A percentile compares a stretch with the other conserved stretches of the same genome.
Evolutionary conservation across 2,329 filamentous ascomycete species (phyloP).

Genomic region (Gliomastix tumulicola): DNA sequence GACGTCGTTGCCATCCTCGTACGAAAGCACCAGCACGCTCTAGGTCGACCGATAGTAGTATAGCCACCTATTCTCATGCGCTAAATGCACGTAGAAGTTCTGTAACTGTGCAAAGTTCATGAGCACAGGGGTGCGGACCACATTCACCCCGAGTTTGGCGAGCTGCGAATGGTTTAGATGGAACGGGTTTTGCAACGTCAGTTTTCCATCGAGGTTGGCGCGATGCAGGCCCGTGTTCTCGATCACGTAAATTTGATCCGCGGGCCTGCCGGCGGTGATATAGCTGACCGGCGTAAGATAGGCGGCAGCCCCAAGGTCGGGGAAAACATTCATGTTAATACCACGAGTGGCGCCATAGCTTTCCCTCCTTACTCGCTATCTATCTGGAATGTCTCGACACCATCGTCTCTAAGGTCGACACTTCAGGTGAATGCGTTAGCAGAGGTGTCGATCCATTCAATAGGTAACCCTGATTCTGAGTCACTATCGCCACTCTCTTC

Average conservation of each 20-base stretch:
- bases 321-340: too few relatives aligned
- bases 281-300: too few relatives aligned
- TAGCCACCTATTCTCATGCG: conserved; percentile 33
- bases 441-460: too few relatives aligned
- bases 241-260: conserved; percentile 47
- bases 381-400: too few relatives aligned
- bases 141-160: conserved; percentile 39
- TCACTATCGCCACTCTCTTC: too few relatives aligned
- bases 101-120: conserved; percentile 48
- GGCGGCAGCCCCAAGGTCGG: too few relatives aligned
- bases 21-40: conserved; percentile 38
- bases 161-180: conserved; percentile 46
- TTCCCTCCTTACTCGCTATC: too few relatives aligned
- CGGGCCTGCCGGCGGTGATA: conserved; percentile 52
- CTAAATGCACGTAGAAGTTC: conserved; percentile 42
- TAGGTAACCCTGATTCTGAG: too few relatives aligned
- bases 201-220: conserved; percentile 38
- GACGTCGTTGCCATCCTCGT: conserved; percentile 28
- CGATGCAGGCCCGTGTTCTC: conserved; percentile 53
- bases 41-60: conserved; percentile 53
- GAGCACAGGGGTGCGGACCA: conserved; percentile 42
- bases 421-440: too few relatives aligned
- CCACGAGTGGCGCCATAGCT: too few relatives aligned
- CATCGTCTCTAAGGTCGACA: too few relatives aligned
- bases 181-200: conserved; percentile 48